These are phyloP conservation scores for Lactarius psammicola DNA, from an alignment of 768 basidiomycete species.

Conservation along the genomic window DNA sequence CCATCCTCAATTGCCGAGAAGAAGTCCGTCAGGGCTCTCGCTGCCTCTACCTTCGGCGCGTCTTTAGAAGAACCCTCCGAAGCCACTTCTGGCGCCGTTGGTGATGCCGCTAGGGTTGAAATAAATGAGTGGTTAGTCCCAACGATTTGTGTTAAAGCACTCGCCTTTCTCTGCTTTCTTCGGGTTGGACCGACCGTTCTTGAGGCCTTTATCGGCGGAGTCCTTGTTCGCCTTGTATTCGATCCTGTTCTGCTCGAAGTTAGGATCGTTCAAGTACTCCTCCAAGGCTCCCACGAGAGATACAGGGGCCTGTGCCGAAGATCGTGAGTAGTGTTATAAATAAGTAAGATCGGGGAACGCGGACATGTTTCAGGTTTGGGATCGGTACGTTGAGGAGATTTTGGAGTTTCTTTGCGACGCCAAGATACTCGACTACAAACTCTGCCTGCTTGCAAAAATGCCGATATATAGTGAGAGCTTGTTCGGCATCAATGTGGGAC, in stretches of 20 bases:
- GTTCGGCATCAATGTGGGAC: constrained; percentile 88
- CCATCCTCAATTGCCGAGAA: constrained; percentile 85
- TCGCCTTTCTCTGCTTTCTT: constrained; percentile 36
- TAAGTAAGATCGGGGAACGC: constrained; percentile 31
- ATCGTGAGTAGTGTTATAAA: neutral
- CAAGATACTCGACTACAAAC: constrained; percentile 86
- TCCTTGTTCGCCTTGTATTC: constrained; percentile 88
- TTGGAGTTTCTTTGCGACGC: constrained; percentile 88
- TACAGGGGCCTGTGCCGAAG: constrained; percentile 71
- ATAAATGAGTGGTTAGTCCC: neutral
- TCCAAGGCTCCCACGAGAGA: constrained; percentile 91
- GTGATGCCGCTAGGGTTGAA: constrained; percentile 25
- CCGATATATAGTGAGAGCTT: constrained; percentile 85
- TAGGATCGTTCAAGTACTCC: constrained; percentile 94
- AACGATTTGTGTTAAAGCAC: constrained; percentile 18
- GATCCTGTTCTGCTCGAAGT: constrained; percentile 91
- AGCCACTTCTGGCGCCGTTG: constrained; percentile 32
- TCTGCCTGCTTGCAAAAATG: constrained; percentile 95
- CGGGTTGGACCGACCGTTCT: constrained; percentile 24
- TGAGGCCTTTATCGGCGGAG: constrained; percentile 48
- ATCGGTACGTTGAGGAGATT: constrained; percentile 92
- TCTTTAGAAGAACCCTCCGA: constrained; percentile 33
- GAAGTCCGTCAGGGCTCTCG: constrained; percentile 72
- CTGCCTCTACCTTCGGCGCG: constrained; percentile 37
- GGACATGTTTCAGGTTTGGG: constrained; percentile 87